These are phyloP conservation scores for Pelargonium cotyledonis DNA, from an alignment of 441 rosid genomes.

Conservation along the genomic window DNA sequence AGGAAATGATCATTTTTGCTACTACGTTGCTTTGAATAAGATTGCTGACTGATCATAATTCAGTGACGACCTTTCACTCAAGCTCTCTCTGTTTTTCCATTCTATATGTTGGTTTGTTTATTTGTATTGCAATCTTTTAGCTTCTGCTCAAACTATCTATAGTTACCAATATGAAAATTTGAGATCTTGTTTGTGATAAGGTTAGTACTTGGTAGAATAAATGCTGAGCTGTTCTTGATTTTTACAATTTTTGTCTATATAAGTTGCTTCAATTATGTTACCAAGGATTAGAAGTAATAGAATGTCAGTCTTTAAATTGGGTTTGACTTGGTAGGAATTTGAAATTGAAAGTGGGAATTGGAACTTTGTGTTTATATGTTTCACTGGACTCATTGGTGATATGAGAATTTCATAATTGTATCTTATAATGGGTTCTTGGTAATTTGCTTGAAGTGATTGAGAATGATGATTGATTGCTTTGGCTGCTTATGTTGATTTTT, in stretches of 20 bases:
- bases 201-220: neutral
- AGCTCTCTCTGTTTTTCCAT: conserved; percentile 7
- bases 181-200: neutral
- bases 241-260: neutral
- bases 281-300: neutral
- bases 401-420: neutral
- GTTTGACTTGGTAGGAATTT: neutral
- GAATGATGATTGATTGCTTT: conserved; percentile 8
- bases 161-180: neutral
- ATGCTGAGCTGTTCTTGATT: neutral
- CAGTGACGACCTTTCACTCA: neutral
- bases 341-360: neutral
- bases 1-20: neutral
- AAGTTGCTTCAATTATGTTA: neutral
- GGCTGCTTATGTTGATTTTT: conserved; percentile 3
- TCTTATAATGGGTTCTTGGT: neutral
- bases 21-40: neutral
- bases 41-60: neutral
- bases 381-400: too few species aligned
- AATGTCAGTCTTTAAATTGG: neutral
- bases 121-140: neutral
- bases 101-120: neutral
- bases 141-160: neutral
- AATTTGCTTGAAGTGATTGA: neutral
- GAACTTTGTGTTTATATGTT: neutral